Conservation (phyloP, 257 asterid species). For the Cordia subcordata region DNA sequence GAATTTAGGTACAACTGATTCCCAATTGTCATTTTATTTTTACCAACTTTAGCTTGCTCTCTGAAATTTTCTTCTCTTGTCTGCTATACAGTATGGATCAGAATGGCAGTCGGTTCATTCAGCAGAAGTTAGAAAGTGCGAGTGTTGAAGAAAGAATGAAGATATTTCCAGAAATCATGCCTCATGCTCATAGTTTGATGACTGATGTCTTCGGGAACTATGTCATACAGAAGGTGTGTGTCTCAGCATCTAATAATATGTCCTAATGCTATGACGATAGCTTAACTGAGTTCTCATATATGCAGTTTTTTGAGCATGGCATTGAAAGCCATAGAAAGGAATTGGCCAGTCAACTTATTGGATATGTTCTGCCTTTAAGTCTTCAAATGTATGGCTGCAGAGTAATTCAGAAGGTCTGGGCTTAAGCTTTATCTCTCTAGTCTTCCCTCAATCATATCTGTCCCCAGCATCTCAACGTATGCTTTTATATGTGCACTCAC, state of each 20-base stretch:
- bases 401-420: conserved; percentile 82
- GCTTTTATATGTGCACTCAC: too few species aligned
- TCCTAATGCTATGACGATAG: conserved; percentile 6
- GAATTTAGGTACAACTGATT: conserved; percentile 62
- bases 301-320: conserved; percentile 91
- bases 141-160: conserved; percentile 58
- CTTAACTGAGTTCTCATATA: conserved; percentile 10
- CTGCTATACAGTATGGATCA: conserved; percentile 66
- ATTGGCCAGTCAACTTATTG: conserved; percentile 63
- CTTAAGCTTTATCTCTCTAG: conserved; percentile 8
- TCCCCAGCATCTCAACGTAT: too few species aligned
- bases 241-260: neutral
- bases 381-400: conserved; percentile 98
- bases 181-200: conserved; percentile 69
- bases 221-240: conserved; percentile 78
- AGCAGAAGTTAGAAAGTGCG: conserved; percentile 87
- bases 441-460: neutral
- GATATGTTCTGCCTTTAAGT: conserved; percentile 82
- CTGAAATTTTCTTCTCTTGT: neutral
- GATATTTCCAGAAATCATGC: conserved; percentile 59
- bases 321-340: conserved; percentile 68
- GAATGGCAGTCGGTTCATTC: conserved; percentile 88
- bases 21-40: too few species aligned
- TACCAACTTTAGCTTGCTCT: neutral
- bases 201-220: conserved; percentile 88